phyloP scores from a whole-genome alignment of 208 protist species.

The Wallacemonas sp. region DNA sequence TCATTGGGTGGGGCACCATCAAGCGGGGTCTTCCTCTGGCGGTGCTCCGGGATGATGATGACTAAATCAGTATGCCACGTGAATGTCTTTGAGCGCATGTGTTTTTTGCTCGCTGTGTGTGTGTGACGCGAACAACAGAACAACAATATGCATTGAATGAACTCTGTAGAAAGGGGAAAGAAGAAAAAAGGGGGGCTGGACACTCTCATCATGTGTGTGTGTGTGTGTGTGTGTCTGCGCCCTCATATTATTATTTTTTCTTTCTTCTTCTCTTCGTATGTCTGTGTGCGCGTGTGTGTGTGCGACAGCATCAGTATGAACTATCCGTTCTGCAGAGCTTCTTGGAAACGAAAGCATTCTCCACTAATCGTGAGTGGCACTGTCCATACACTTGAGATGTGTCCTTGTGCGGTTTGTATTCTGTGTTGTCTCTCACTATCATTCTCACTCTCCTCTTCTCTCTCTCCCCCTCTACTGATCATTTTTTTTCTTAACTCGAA shows the following conservation, averaged over 20 bases:
- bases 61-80: not conserved
- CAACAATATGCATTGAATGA: no score
- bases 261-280: not conserved
- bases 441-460: slow-evolving; percentile 11
- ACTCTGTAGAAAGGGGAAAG: slow-evolving; percentile 7
- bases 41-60: slow-evolving; percentile 86
- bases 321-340: no score
- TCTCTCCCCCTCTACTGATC: not conserved
- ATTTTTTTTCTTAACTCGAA: not conserved
- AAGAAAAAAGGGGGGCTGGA: slow-evolving; percentile 16
- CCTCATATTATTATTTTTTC: not conserved
- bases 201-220: not conserved
- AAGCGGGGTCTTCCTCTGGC: slow-evolving; percentile 38
- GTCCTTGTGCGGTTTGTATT: no score
- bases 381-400: no score
- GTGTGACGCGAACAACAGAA: no score
- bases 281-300: no score
- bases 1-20: slow-evolving; percentile 90
- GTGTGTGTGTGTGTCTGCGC: not conserved
- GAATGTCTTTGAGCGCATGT: no score
- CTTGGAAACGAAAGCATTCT: no score
- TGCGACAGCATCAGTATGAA: no score
- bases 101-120: slow-evolving; percentile 10
- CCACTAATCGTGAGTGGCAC: not conserved
- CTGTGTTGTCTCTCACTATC: slow-evolving; percentile 16